Base-by-base conservation (phyloP, 345 rosid species). In the Sonneratia caseolaris region DNA sequence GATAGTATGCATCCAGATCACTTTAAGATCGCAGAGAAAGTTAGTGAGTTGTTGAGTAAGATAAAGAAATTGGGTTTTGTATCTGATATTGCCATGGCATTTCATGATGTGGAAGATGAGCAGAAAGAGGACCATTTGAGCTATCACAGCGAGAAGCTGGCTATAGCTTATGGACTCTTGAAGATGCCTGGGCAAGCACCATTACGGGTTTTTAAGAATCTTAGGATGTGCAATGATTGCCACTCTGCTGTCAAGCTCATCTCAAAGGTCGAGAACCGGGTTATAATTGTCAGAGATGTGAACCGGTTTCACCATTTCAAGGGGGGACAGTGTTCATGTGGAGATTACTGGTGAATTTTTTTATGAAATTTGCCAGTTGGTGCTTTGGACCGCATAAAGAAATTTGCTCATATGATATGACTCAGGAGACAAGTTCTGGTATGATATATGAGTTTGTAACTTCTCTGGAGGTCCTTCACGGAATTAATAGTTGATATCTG, bases 201-300 rank as follows among this genome's bases (percentile, higher is more conserved):
- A 11, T 79, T 93, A 69, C 71, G 79, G 32, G 87, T 91, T 65
- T 83, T 83, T 62, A 89, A 89, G 81, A 93, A 86, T 74, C 81
- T 91, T 56, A 89, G 96, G 82, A 88, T 91, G 68, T 91, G 96
- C 72, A 90, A 85, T 73, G 98, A 93, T 76, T 93, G 97, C 85
- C 96, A 91, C 78, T 81, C 86, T 71, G 95, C 97, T 37, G 86
- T 86, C 43, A 89, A 84, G 75, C 83, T 89, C 70, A 86, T 91
- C 72, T 85, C 98, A 1, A 88, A 77, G 78, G 70, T 86, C 62
- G 81, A 84, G 19, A 80, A 76, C 61, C 83, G 97, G 71, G 71
- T 68, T 43, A 84, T 93, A 67, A 86, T 89, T 64, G 85, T 91
- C 66, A 84, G 97, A 82, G 97, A 91, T 81, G 81, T 87, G 67